phyloP scores from a whole-genome alignment of 345 rosid species.

The Hibiscus mutabilis region DNA sequence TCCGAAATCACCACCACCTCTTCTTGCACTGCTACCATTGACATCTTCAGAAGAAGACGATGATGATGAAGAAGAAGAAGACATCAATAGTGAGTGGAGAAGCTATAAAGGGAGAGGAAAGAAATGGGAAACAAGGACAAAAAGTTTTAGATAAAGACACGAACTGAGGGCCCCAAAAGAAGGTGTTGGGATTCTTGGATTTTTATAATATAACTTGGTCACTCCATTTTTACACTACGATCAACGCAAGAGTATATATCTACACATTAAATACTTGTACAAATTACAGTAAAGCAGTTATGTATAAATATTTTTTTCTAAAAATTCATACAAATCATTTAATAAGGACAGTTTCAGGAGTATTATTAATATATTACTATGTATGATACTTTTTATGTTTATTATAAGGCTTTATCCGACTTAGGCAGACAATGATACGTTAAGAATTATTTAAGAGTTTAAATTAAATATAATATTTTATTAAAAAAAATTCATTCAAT shows the following conservation, averaged over 20 bases:
- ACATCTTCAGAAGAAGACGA: conserved; percentile 20
- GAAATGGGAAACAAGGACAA: conserved; percentile 48
- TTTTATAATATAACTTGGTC: neutral
- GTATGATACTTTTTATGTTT: too few species aligned
- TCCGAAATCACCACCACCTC: conserved; percentile 41
- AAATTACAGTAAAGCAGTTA: too few species aligned
- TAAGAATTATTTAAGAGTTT: too few species aligned
- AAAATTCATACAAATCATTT: too few species aligned
- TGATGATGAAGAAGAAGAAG: conserved; percentile 24
- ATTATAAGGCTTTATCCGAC: too few species aligned
- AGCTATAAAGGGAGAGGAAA: conserved; percentile 20
- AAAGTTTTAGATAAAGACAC: conserved; percentile 68
- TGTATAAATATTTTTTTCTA: too few species aligned
- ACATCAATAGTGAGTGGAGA: conserved; percentile 17
- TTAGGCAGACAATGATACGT: too few species aligned
- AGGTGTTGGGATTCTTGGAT: conserved; percentile 17
- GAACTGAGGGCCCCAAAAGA: conserved; percentile 56
- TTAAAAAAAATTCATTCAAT: too few species aligned
- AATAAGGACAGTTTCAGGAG: too few species aligned
- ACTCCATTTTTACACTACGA: neutral
- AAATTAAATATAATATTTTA: too few species aligned
- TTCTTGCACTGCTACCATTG: conserved; percentile 21
- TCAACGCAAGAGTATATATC: neutral
- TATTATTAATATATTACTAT: too few species aligned
- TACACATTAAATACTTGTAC: neutral